phyloP scores from a whole-genome alignment of 805 yeast genomes.

The Suhomyces pyralidae region DNA sequence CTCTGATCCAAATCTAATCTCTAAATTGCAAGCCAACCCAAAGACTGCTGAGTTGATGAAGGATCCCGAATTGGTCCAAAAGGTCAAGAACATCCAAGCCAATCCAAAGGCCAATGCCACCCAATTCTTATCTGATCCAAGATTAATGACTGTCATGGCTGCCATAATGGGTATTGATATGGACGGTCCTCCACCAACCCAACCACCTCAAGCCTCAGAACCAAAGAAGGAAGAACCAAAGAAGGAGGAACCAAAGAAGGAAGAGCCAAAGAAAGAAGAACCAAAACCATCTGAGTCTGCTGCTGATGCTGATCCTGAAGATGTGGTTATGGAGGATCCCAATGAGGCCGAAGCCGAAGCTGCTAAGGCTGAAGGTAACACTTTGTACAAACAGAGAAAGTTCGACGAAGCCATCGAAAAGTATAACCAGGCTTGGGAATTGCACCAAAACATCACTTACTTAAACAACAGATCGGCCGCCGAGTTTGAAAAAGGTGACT shows the following conservation, averaged over 20 bases:
- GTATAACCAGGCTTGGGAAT: conserved; percentile 84
- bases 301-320: conserved; percentile 17
- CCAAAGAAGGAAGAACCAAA: conserved; percentile 7
- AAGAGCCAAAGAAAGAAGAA: conserved; percentile 14
- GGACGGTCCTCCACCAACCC: conserved; percentile 26
- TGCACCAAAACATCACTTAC: conserved; percentile 81
- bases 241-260: conserved; percentile 10
- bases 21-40: conserved; percentile 76
- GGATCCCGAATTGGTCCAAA: conserved; percentile 78
- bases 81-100: conserved; percentile 55
- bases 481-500: conserved; percentile 92
- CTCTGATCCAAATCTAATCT: conserved; percentile 73
- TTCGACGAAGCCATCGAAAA: conserved; percentile 90
- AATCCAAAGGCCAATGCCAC: conserved; percentile 76
- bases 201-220: conserved; percentile 7
- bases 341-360: conserved; percentile 57
- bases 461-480: conserved; percentile 98
- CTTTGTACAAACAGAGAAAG: conserved; percentile 76
- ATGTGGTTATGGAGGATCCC: conserved; percentile 37
- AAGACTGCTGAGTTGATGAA: conserved; percentile 83
- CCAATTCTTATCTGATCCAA: conserved; percentile 73
- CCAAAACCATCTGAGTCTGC: conserved; percentile 13
- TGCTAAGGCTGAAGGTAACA: conserved; percentile 82
- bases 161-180: conserved; percentile 80
- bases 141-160: conserved; percentile 86